Evolutionary conservation across 306 rosid species (phyloP).

Genomic region (Nissolia schottii): DNA sequence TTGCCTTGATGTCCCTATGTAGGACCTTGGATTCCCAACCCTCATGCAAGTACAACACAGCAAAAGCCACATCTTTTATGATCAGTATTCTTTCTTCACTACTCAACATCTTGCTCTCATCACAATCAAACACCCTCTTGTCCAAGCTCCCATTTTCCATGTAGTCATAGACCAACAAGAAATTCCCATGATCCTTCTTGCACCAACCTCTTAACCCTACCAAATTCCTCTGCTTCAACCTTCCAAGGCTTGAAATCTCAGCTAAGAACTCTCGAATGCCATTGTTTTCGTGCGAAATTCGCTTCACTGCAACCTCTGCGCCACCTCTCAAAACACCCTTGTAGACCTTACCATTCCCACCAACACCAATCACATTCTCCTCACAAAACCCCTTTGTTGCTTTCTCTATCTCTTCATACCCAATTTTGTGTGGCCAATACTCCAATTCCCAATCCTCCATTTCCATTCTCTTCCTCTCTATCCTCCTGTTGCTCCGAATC

Average conservation of each 20-base stretch:
- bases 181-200: constrained; percentile 55
- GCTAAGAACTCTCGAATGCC: constrained; percentile 79
- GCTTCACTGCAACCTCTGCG: constrained; percentile 66
- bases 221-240: constrained; percentile 69
- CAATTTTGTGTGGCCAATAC: constrained; percentile 85
- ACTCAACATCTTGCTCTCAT: constrained; percentile 40
- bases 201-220: constrained; percentile 88
- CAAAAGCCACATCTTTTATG: constrained; percentile 70
- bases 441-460: constrained; percentile 98
- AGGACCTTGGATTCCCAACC: constrained; percentile 81
- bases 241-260: constrained; percentile 79
- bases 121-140: constrained; percentile 53
- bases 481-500: constrained; percentile 34
- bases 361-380: constrained; percentile 73
- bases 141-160: constrained; percentile 92
- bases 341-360: constrained; percentile 83
- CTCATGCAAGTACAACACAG: constrained; percentile 73
- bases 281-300: constrained; percentile 63
- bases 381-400: constrained; percentile 60
- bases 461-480: constrained; percentile 45
- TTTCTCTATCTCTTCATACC: constrained; percentile 52
- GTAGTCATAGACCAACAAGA: constrained; percentile 69
- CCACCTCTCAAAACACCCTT: constrained; percentile 62
- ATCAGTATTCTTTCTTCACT: constrained; percentile 52
- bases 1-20: constrained; percentile 87